Base-by-base conservation (phyloP, 2,329 filamentous ascomycete species). In the Phialophora macrospora region DNA sequence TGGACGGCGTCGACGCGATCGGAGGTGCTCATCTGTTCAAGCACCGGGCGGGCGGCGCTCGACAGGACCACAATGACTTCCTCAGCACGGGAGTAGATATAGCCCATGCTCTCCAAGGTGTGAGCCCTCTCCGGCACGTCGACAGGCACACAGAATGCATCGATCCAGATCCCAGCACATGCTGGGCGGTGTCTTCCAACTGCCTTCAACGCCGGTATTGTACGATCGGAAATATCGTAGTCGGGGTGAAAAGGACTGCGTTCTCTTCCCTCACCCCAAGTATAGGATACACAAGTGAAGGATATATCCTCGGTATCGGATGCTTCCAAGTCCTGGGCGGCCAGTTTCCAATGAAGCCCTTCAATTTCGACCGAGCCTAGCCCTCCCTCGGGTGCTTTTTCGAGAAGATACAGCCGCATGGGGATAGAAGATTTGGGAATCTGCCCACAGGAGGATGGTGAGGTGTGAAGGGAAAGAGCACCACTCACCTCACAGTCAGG, bases 71-170 rank as follows among this genome's bases (percentile, higher is more conserved):
- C 46, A 46, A 63, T 58, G 26, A 64, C 60, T 44, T 66, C 64
- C 14, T 54, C 54, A 3, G 64, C 64, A 6, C 22, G 59, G 20
- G 49, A 41, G 32, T 66, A 66, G 12, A 66, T 66, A 24, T 38
- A 66, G 14, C 64, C 64, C 64, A 66, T 66, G 48, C 55, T 66
- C 55, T 63, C 64, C 64, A 66, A 38, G 20, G 64, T 66, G 46
- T 41, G 44, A 11, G 20, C 17, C 38, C 64, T 57, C 44, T 30
- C 52, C 11, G 49, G 38, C 22, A 20, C 8, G 20, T 49, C 60
- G 46, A 28, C 30, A 22, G 64, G 64, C 20, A 66, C 60, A 20
- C 64, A 66, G 60, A 66, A 64, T 22, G 55, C 64, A 48, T 66
- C 64, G 20, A 58, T 66, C 64, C 64, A 66, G 22, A 66, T 28